Base-by-base conservation (phyloP, 116 monocot genomes). In the Trichopus zeylanicus region DNA sequence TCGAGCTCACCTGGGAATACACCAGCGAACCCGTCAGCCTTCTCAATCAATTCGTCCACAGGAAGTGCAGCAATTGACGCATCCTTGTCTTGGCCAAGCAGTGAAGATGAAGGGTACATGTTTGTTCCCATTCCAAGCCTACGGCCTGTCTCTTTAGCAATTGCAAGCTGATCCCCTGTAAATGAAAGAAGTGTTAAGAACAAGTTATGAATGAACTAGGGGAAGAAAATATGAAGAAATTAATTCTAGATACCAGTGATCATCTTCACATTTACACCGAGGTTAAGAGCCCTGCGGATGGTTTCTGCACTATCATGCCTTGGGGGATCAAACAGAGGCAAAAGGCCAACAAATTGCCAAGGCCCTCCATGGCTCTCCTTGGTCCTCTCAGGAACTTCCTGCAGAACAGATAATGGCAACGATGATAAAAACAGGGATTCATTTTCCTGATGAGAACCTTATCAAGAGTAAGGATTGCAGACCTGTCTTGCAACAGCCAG, bases 241-340 rank as follows among this genome's bases (percentile, higher is more conserved):
- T 19, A 49, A 53, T 28, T 2, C 0, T 4, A 37, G 10, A 26
- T 74, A 93, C 93, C 94, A 32, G 94, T 94, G 33, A 94, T 94
- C 94, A 94, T 94, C 69, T 94, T 94, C 7, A 94, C 94, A 73
- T 94, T 94, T 23, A 94, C 94, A 47, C 94, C 94, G 32, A 94
- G 89, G 56, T 86, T 70, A 29, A 94, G 86, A 78, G 94, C 94
- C 66, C 79, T 73, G 29, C 89, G 85, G 19, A 94, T 94, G 56
- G 94, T 94, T 65, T 93, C 93, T 2, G 93, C 93, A 70, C 93
- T 93, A 63, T 93, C 93, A 55, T 93, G 93, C 56, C 94, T 77
- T n/a, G 94, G 94, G 26, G 94, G 94, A 57, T 94, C 94, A 60
- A 94, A 94, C 18, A 94, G 86, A 64, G 89, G 89, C 55, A 94